Evolutionary conservation across 2,329 filamentous ascomycete species (phyloP), one percentile per base, ranked within the genome.

Genomic region (Thelonectria discophora): DNA sequence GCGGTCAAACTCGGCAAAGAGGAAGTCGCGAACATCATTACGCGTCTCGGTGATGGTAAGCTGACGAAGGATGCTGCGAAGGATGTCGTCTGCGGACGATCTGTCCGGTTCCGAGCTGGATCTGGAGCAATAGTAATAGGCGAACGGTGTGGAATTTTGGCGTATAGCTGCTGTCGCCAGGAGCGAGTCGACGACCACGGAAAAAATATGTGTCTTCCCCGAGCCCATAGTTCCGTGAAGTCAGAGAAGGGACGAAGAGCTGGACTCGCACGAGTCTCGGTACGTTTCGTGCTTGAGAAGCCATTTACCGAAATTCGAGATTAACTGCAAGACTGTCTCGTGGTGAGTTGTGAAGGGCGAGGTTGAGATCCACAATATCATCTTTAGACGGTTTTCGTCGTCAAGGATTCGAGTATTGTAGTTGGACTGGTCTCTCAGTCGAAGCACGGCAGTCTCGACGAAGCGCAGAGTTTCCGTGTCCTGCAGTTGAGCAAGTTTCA

Each of bases 361-460:
- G 5, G 30, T 39, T 39, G 32, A 51, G 11, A 51, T 7, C 48
- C 18, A 51, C n/a, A 15, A 39, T 39, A 51, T 17, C 48, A 39
- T 39, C 13, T 39, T 24, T 2, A 37, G 21, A 30, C 18, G 47
- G 15, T 9, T 51, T 24, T 51, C 32, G 17, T 51, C 48, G 13
- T 39, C 32, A 11, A 51, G 30, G 15, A 50, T n/a, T 20, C 27
- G 47, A 37, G 30, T 50, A 12, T 37, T 50, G 15, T 37, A 17
- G 30, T 50, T 50, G 30, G 47, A 50, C 10, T 50, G 47, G 37
- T 51, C 32, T 39, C 32, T 37, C n/a, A 51, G 18, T 1, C 48
- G 32, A 34, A 51, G 34, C 7, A 15, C 12, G 11, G 34, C 34
- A 5, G 34, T 21, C 48, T 51, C 47, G 1, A 50, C 4, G 17